A percentile compares a stretch with the other conserved stretches of the same genome.
Conservation (phyloP, 2,329 filamentous ascomycete genomes). For the Dendrostoma leiphaemia region DNA sequence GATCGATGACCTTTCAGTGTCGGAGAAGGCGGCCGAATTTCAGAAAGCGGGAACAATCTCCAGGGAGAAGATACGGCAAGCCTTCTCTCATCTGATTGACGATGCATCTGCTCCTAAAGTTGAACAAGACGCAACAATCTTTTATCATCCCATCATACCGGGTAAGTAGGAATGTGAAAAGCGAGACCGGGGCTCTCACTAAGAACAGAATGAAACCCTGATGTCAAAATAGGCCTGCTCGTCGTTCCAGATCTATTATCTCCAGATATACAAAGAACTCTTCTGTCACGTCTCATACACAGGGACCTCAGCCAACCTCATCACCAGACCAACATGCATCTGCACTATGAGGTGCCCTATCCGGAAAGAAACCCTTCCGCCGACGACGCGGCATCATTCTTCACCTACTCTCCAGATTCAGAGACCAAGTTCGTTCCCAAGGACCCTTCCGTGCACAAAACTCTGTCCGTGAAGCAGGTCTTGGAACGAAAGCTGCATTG, state of each 20-base stretch:
- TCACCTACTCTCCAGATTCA: conserved; percentile 46
- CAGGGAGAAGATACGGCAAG: conserved; percentile 37
- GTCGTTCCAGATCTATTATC: conserved; percentile 76
- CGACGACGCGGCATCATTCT: conserved; percentile 45
- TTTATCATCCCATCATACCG: conserved; percentile 65
- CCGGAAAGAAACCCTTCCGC: not conserved
- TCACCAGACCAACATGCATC: conserved; percentile 78
- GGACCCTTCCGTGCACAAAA: conserved; percentile 70
- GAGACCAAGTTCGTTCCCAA: conserved; percentile 64
- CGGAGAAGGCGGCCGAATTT: conserved; percentile 42
- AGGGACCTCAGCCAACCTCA: conserved; percentile 64
- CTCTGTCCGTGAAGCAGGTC: conserved; percentile 67
- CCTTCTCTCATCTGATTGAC: conserved; percentile 41
- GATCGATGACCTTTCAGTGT: conserved; percentile 51
- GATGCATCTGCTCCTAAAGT: conserved; percentile 29
- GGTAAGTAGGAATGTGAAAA: conserved; percentile 46
- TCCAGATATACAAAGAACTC: conserved; percentile 60
- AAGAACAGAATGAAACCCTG: not conserved
- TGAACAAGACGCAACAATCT: conserved; percentile 47
- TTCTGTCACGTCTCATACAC: conserved; percentile 69
- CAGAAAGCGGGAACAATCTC: conserved; percentile 42
- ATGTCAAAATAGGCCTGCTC: conserved; percentile 62
- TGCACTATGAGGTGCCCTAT: conserved; percentile 34
- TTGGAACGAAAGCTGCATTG: conserved; percentile 82
- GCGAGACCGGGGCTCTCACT: too few relatives aligned